Evolutionary conservation across 176 grass and related monocot species (phyloP).

Genomic region (Oryza longistaminata): DNA sequence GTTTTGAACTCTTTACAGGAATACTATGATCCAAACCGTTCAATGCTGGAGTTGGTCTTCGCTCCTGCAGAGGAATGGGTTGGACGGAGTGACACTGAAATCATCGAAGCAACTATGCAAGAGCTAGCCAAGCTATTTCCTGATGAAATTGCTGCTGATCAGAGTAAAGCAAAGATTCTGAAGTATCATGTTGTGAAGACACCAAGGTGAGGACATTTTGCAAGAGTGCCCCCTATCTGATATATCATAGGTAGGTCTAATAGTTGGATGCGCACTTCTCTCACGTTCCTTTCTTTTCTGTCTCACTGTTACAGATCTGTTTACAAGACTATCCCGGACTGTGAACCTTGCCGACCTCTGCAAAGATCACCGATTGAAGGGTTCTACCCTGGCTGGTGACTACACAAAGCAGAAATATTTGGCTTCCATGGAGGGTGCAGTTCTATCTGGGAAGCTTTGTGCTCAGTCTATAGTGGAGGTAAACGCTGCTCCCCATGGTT

Average conservation of each 20-base stretch:
- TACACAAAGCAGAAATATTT: conserved; percentile 99
- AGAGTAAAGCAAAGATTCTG: conserved; percentile 88
- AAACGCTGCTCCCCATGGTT: conserved; percentile 1
- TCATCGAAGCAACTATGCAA: conserved; percentile 86
- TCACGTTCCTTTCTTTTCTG: not conserved
- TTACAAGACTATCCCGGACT: conserved; percentile 90
- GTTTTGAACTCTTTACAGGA: conserved; percentile 61
- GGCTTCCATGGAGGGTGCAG: conserved; percentile 97
- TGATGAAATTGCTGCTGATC: conserved; percentile 89
- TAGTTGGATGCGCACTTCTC: not conserved
- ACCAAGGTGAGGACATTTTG: conserved; percentile 59
- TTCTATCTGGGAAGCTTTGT: conserved; percentile 86
- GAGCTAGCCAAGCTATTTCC: conserved; percentile 94
- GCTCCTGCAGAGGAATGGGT: conserved; percentile 97
- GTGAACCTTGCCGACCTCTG: conserved; percentile 80
- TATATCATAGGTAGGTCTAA: not conserved
- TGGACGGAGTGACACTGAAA: conserved; percentile 73
- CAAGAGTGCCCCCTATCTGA: not conserved
- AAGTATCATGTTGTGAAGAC: conserved; percentile 96
- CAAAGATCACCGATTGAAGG: conserved; percentile 93
- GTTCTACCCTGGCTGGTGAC: conserved; percentile 81
- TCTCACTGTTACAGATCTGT: conserved; percentile 65
- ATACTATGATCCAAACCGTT: conserved; percentile 93
- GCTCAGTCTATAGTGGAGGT: conserved; percentile 89
- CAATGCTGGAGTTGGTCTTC: conserved; percentile 96